phyloP scores from a whole-genome alignment of 768 basidiomycete genomes.

The Pleurotus pulmonarius region DNA sequence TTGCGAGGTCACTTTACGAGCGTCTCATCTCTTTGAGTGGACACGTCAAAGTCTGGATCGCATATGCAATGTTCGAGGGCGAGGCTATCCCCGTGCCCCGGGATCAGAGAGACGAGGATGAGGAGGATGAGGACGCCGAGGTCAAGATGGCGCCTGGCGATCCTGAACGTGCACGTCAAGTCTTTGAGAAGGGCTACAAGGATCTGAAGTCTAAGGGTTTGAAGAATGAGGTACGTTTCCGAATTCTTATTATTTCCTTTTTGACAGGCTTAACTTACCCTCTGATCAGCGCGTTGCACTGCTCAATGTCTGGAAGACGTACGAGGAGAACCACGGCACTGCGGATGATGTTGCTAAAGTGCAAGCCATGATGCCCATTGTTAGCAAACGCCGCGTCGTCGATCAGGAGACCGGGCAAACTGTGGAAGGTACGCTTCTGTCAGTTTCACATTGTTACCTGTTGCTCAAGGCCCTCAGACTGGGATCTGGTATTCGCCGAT shows the following conservation, averaged over 20 bases:
- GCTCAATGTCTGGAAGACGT: slow-evolving; percentile 93
- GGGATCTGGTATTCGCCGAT: slow-evolving; percentile 94
- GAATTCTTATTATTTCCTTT: not conserved
- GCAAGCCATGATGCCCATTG: slow-evolving; percentile 89
- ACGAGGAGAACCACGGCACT: slow-evolving; percentile 80
- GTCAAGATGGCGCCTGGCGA: slow-evolving; percentile 73
- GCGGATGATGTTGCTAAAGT: slow-evolving; percentile 76
- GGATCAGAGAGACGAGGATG: slow-evolving; percentile 67
- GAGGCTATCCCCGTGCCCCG: slow-evolving; percentile 66
- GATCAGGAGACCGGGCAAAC: slow-evolving; percentile 83
- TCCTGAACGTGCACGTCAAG: slow-evolving; percentile 59
- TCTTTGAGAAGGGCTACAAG: slow-evolving; percentile 86
- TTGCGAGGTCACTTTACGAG: slow-evolving; percentile 84
- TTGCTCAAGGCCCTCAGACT: slow-evolving; percentile 49
- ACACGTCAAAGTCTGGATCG: slow-evolving; percentile 97
- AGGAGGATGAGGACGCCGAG: slow-evolving; percentile 65
- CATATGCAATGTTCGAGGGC: slow-evolving; percentile 90
- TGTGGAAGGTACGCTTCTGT: slow-evolving; percentile 64
- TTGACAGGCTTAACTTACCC: not conserved
- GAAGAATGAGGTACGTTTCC: slow-evolving; percentile 76
- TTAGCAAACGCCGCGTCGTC: slow-evolving; percentile 78
- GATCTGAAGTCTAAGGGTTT: slow-evolving; percentile 77
- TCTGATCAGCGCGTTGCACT: slow-evolving; percentile 78
- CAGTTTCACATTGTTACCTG: not conserved
- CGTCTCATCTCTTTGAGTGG: slow-evolving; percentile 80